Evolutionary conservation across 148 eudicot genomes (phyloP), one percentile per base, ranked within the genome.

Genomic region (Tetragonia tetragonoides): DNA sequence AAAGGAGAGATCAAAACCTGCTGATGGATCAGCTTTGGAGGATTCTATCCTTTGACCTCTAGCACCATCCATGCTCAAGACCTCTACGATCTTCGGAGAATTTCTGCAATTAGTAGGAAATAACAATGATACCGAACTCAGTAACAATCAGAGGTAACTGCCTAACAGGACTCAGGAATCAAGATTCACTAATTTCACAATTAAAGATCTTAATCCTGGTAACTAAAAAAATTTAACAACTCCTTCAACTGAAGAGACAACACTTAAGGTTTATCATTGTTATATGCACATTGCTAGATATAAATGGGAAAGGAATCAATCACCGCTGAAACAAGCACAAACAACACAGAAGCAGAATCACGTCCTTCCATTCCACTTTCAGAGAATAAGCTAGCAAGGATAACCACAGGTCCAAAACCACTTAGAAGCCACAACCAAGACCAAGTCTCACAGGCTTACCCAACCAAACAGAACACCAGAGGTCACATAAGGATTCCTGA

Each of bases 61-160:
- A 28, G 92, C 81, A 80, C 97, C 97, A 80, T 92, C 97, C 78
- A 70, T 61, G 77, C 97, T 92, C 81, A 92, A 86, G 44, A 86
- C 89, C 79, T 92, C 94, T 70, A 92, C 81, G 16, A 90, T 91
- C 70, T 77, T 89, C 14, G 96, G 96, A 54, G 82, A 71, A 76
- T 91, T 87, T 83, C 97, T 93, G 75, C 81, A 81, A 73, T 66
- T 75, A 41, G 23, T 9, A 65, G 63, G 39, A 59, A 46, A 37
- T 34, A n/a, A 44, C 47, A 44, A 44, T 44, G 47, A 44, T 44
- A 44, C 47, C 9, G 47, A 44, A 44, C 6, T 44, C 47, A 44
- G 47, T 5, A 44, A 9, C 47, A 9, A 1, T 44, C 9, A 5
- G 47, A 44, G 2, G 47, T 44, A 44, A 44, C 47, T 44, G 47